A percentile compares a stretch with the other conserved stretches of the same genome.
Conservation (phyloP, 2,329 filamentous ascomycete species). For the Arthrobotrys conoides region DNA sequence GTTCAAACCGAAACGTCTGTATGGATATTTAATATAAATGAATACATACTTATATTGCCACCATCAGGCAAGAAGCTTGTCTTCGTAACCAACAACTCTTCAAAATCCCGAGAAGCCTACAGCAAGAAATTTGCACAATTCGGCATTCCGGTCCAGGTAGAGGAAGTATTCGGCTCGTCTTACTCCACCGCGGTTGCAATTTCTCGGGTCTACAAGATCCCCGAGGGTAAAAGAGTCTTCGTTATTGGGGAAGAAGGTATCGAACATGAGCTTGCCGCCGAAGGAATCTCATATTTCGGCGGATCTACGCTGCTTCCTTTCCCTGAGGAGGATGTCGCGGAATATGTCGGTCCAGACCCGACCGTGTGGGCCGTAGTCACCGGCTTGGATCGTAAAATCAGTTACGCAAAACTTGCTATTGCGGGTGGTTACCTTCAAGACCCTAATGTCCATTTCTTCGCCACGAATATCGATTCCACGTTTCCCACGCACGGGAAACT, state of each 20-base stretch:
- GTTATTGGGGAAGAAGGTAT: slow-evolving; percentile 92
- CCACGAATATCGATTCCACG: slow-evolving; percentile 93
- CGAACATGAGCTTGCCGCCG: slow-evolving; percentile 85
- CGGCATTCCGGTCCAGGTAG: slow-evolving; percentile 82
- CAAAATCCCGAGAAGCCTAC: slow-evolving; percentile 93
- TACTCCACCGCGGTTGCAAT: slow-evolving; percentile 98
- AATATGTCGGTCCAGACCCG: slow-evolving; percentile 79
- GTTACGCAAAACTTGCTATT: slow-evolving; percentile 90
- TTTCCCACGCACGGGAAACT: slow-evolving; percentile 84
- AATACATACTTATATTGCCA: neutral
- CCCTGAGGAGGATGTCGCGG: slow-evolving; percentile 55
- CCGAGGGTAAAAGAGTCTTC: slow-evolving; percentile 87
- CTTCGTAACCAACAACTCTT: slow-evolving; percentile 99
- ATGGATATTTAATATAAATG: neutral
- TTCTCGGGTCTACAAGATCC: slow-evolving; percentile 86
- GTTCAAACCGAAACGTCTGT: slow-evolving; percentile 35
- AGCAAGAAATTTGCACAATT: slow-evolving; percentile 87
- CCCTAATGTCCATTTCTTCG: slow-evolving; percentile 84
- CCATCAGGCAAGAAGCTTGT: slow-evolving; percentile 86
- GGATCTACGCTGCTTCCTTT: slow-evolving; percentile 77
- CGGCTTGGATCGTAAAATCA: slow-evolving; percentile 93
- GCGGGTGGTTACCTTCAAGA: slow-evolving; percentile 87
- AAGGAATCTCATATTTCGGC: slow-evolving; percentile 84
- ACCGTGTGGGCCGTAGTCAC: slow-evolving; percentile 91
- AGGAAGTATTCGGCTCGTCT: slow-evolving; percentile 95